A percentile compares a stretch with the other conserved stretches of the same genome.
Conservation (phyloP, 331 rosid species). For the Pyracantha coccinea region DNA sequence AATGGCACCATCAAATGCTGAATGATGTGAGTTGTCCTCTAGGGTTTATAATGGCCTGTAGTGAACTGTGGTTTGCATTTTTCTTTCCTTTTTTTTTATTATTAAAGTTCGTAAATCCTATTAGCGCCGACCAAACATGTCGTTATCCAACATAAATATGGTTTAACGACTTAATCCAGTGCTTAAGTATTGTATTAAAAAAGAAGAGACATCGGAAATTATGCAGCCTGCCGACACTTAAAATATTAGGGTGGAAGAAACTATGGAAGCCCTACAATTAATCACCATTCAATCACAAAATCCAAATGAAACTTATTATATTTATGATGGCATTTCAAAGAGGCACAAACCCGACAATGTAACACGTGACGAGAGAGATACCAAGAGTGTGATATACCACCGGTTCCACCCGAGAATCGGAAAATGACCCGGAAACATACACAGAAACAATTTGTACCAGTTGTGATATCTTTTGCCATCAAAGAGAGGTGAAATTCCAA, state of each 20-base stretch:
- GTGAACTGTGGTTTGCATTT: not conserved
- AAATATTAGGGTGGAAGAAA: slow-evolving; percentile 14
- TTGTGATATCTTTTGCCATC: not conserved
- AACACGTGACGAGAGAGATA: not conserved
- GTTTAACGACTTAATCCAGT: slow-evolving; percentile 8
- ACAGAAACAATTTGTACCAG: not conserved
- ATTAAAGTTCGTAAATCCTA: not conserved
- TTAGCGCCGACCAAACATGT: slow-evolving; percentile 3
- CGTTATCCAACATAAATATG: not conserved
- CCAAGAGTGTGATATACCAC: not conserved
- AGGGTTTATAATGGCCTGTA: not conserved
- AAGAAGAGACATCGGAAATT: slow-evolving; percentile 1
- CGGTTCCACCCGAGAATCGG: not conserved
- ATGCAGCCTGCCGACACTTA: slow-evolving; percentile 41
- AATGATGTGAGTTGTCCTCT: not conserved
- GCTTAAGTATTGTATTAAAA: not conserved
- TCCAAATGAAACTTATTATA: slow-evolving; percentile 15
- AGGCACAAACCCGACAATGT: slow-evolving; percentile 15
- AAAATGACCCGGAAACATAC: not conserved
- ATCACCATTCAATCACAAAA: slow-evolving; percentile 9
- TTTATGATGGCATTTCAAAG: slow-evolving; percentile 19
- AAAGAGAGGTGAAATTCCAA: slow-evolving; percentile 1
- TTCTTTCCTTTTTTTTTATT: not conserved
- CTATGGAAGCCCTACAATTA: slow-evolving; percentile 23
- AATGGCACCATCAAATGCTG: not conserved